Percentiles rank a stretch among this genome's conserved stretches.
phyloP scores from a whole-genome alignment of 306 rosid species.

The Dalbergia oliveri region DNA sequence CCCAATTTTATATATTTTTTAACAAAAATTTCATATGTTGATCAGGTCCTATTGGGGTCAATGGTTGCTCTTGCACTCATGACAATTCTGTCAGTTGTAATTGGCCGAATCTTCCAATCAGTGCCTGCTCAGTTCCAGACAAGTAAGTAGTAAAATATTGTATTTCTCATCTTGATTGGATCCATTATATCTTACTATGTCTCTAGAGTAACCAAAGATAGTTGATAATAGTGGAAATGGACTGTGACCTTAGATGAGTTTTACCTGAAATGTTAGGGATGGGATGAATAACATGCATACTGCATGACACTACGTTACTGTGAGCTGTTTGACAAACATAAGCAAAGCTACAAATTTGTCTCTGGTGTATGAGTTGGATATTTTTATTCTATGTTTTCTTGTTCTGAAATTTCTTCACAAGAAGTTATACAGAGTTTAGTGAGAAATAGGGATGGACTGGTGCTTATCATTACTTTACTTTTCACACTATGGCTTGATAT shows the following conservation, averaged over 20 bases:
- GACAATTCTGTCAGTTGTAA: slow-evolving; percentile 86
- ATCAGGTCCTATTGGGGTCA: slow-evolving; percentile 92
- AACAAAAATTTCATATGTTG: slow-evolving; percentile 41
- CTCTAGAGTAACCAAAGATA: slow-evolving; percentile 24
- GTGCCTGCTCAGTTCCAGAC: slow-evolving; percentile 99
- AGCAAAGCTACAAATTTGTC: slow-evolving; percentile 15
- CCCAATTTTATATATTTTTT: slow-evolving; percentile 34
- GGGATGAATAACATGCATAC: slow-evolving; percentile 11
- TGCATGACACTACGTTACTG: neutral
- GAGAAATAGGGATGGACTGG: neutral
- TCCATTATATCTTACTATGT: slow-evolving; percentile 36
- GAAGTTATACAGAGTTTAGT: neutral
- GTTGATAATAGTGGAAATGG: no score
- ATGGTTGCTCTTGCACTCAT: slow-evolving; percentile 91
- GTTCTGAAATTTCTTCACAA: neutral
- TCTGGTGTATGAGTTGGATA: slow-evolving; percentile 6
- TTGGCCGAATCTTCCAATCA: slow-evolving; percentile 86
- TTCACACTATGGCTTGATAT: slow-evolving; percentile 14
- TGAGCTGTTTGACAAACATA: slow-evolving; percentile 21
- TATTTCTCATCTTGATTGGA: slow-evolving; percentile 38
- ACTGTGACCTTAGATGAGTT: no score
- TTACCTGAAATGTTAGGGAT: no score
- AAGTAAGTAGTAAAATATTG: slow-evolving; percentile 66
- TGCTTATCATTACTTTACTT: slow-evolving; percentile 13
- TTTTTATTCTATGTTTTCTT: neutral